Evolutionary conservation across 345 rosid species (phyloP).

Genomic region (Eucalyptus rudis): DNA sequence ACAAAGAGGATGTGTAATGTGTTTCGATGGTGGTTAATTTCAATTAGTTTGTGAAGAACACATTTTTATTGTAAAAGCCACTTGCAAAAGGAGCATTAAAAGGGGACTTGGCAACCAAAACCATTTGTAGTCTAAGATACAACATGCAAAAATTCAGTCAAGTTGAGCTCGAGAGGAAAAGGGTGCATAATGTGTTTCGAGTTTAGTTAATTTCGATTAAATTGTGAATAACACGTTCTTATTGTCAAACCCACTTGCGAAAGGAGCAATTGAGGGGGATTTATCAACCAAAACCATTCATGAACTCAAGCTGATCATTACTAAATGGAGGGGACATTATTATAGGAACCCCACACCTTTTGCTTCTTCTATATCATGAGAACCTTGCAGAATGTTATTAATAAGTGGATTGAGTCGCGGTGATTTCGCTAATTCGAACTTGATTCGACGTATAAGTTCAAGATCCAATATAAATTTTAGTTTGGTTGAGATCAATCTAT

Average conservation of each 20-base stretch:
- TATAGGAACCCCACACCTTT: not conserved
- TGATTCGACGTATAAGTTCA: not conserved
- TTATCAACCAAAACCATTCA: not conserved
- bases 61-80: not conserved
- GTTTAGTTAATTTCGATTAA: not conserved
- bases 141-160: too few species aligned
- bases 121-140: accelerated
- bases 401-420: accelerated
- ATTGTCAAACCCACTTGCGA: not conserved
- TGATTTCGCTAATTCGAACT: too few species aligned
- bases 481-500: not conserved
- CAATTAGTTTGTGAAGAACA: not conserved
- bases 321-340: not conserved
- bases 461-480: not conserved
- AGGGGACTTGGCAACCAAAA: not conserved
- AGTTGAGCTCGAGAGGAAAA: not conserved
- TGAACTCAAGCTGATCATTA: not conserved
- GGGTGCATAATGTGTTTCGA: not conserved
- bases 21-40: not conserved
- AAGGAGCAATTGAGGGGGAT: not conserved
- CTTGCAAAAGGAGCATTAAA: not conserved
- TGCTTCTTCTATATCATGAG: not conserved
- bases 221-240: accelerated
- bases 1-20: accelerated
- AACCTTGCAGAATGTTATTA: too few species aligned